phyloP scores from a whole-genome alignment of 2,329 filamentous ascomycete genomes.

The Pseudogymnoascus sp. region DNA sequence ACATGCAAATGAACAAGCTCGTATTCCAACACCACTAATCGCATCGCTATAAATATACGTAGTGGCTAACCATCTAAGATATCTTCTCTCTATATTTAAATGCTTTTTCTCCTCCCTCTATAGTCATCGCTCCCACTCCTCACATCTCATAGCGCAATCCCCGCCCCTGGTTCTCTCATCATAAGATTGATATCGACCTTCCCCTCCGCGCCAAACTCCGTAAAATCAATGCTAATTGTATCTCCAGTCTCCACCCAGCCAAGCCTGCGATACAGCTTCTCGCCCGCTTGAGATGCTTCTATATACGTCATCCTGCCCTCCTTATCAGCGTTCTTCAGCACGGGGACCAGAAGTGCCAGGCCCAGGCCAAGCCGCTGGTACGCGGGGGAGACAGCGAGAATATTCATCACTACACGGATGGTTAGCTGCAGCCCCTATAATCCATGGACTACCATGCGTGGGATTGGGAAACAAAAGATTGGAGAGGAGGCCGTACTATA shows the following conservation, averaged over 20 bases:
- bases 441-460: background rate
- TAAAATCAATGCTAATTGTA: background rate
- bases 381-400: slow-evolving; percentile 29
- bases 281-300: slow-evolving; percentile 30
- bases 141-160: background rate
- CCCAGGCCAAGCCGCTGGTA: slow-evolving; percentile 31
- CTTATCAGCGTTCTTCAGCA: slow-evolving; percentile 29
- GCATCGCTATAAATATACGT: background rate
- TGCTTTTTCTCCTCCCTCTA: too few species aligned
- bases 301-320: slow-evolving; percentile 29
- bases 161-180: slow-evolving; percentile 6
- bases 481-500: slow-evolving; percentile 16
- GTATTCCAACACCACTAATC: background rate
- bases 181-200: background rate
- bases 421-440: background rate
- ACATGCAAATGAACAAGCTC: background rate
- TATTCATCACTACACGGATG: slow-evolving; percentile 22
- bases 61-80: background rate
- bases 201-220: background rate
- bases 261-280: slow-evolving; percentile 30
- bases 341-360: slow-evolving; percentile 27
- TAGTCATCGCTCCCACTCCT: background rate
- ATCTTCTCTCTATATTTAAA: background rate
- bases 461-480: background rate
- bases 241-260: slow-evolving; percentile 29